phyloP scores from a whole-genome alignment of 2,329 filamentous ascomycete genomes.

The Trichoderma sp. region DNA sequence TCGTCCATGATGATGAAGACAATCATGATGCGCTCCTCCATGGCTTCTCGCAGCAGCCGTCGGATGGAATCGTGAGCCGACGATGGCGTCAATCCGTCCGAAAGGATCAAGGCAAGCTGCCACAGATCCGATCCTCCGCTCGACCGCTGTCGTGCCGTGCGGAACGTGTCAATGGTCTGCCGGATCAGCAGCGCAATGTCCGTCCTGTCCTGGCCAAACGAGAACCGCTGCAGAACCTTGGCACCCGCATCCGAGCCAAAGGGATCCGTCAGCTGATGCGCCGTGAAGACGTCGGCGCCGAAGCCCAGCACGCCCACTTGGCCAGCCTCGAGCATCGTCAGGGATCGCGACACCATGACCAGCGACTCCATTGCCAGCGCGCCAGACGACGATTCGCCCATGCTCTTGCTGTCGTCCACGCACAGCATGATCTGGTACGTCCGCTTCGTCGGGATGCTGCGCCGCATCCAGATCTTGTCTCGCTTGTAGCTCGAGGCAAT shows the following conservation, averaged over 20 bases:
- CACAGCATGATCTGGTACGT: conserved; percentile 97
- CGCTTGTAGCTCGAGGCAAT: conserved; percentile 98
- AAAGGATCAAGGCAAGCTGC: conserved; percentile 92
- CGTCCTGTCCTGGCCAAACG: conserved; percentile 80
- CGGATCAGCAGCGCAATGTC: conserved; percentile 78
- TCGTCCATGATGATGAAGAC: conserved; percentile 96
- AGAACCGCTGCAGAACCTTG: conserved; percentile 80
- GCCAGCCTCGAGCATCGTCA: conserved; percentile 91
- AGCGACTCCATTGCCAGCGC: conserved; percentile 89
- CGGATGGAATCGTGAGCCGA: conserved; percentile 78
- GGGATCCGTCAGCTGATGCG: conserved; percentile 79
- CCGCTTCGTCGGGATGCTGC: conserved; percentile 85
- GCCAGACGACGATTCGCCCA: conserved; percentile 77
- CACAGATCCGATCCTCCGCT: conserved; percentile 70
- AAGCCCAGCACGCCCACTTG: conserved; percentile 92
- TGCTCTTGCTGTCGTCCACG: conserved; percentile 91
- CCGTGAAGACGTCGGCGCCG: conserved; percentile 77
- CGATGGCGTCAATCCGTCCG: conserved; percentile 85
- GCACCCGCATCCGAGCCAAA: conserved; percentile 76
- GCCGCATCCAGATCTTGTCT: conserved; percentile 99
- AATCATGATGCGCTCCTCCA: conserved; percentile 94
- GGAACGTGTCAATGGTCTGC: conserved; percentile 77
- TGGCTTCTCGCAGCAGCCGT: conserved; percentile 78
- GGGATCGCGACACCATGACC: conserved; percentile 80
- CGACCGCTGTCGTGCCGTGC: conserved; percentile 59